Conservation (phyloP, 768 basidiomycete genomes). For the Tricholoma saponaceum region DNA sequence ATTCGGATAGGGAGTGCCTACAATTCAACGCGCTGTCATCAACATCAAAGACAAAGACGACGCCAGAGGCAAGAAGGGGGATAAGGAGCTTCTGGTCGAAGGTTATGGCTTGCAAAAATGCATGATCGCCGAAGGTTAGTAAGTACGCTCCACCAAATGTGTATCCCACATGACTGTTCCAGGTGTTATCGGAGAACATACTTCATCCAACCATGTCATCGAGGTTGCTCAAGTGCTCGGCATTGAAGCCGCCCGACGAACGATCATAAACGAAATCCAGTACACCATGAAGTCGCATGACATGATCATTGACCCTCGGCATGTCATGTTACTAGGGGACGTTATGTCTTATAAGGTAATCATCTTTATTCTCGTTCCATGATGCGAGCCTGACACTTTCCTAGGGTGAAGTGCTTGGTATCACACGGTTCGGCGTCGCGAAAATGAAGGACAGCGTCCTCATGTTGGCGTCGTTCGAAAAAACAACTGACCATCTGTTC, state of each 20-base stretch:
- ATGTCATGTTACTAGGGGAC: conserved; percentile 97
- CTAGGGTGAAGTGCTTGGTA: conserved; percentile 95
- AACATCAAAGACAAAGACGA: conserved; percentile 91
- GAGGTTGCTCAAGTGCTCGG: conserved; percentile 95
- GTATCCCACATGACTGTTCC: background rate
- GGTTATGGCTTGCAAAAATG: conserved; percentile 96
- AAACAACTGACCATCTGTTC: conserved; percentile 98
- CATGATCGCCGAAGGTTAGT: conserved; percentile 91
- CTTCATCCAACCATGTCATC: conserved; percentile 96
- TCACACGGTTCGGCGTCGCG: conserved; percentile 97
- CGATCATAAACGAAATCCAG: conserved; percentile 96
- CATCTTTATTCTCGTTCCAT: background rate
- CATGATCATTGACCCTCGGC: conserved; percentile 98
- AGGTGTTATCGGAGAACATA: conserved; percentile 92
- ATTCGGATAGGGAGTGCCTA: conserved; percentile 65
- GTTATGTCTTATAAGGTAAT: conserved; percentile 96
- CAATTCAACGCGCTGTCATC: conserved; percentile 91
- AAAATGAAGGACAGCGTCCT: conserved; percentile 99
- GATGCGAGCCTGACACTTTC: background rate
- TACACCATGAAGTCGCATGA: conserved; percentile 97
- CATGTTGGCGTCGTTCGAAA: conserved; percentile 99
- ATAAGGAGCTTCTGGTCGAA: conserved; percentile 92
- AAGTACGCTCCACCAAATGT: background rate
- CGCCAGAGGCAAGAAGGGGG: conserved; percentile 72
- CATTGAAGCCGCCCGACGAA: conserved; percentile 91